These are phyloP conservation scores for Exophiala viscosa DNA, from an alignment of 2,329 filamentous ascomycete species.

Conservation along the genomic window DNA sequence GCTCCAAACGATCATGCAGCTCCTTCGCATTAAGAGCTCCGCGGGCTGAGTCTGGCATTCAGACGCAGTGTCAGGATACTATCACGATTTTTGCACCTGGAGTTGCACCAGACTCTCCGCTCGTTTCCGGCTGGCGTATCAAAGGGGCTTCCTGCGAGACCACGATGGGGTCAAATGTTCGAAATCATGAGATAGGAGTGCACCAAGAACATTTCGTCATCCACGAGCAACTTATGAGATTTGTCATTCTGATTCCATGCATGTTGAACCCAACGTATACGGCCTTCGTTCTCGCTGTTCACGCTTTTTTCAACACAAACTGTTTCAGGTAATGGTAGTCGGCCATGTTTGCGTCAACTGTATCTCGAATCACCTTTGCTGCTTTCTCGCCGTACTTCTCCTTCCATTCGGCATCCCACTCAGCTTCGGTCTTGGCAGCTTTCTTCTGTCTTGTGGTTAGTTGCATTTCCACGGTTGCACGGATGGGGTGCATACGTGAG, in stretches of 20 bases:
- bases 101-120: too few relatives aligned
- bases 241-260: not conserved
- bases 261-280: not conserved
- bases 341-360: slow-evolving; percentile 56
- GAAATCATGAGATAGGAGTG: too few relatives aligned
- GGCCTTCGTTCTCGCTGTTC: not conserved
- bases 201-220: too few relatives aligned
- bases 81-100: too few relatives aligned
- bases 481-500: slow-evolving; percentile 37
- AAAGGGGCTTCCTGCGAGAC: too few relatives aligned
- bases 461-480: slow-evolving; percentile 19
- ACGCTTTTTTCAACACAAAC: slow-evolving; percentile 55
- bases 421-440: slow-evolving; percentile 46
- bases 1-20: too few relatives aligned
- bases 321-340: slow-evolving; percentile 65
- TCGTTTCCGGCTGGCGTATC: too few relatives aligned
- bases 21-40: too few relatives aligned
- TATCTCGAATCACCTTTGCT: slow-evolving; percentile 56
- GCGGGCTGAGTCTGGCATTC: too few relatives aligned
- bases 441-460: slow-evolving; percentile 29
- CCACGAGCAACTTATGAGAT: too few relatives aligned
- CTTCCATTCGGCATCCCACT: slow-evolving; percentile 58
- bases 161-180: too few relatives aligned
- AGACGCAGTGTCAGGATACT: too few relatives aligned
- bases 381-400: slow-evolving; percentile 59